These are phyloP conservation scores for Sporisorium graminicola DNA, from an alignment of 1,284 basidiomycete species.

Conservation along the genomic window DNA sequence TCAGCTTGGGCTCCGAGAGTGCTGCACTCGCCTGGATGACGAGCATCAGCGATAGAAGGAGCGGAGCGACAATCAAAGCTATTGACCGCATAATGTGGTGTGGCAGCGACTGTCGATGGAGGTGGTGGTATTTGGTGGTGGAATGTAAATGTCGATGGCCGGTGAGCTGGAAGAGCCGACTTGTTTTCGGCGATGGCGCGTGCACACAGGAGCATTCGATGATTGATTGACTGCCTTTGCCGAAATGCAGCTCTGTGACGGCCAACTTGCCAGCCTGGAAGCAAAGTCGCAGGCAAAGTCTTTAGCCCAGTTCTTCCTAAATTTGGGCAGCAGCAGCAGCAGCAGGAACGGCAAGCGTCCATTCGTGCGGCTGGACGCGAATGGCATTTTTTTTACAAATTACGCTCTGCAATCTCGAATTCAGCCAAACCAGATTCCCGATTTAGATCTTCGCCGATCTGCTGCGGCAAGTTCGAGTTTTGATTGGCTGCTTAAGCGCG, in stretches of 20 bases:
- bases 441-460: constrained; percentile 1
- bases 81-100: constrained; percentile 32
- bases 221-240: no score
- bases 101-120: background rate
- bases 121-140: background rate
- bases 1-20: constrained; percentile 39
- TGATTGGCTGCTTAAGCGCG: constrained; percentile 18
- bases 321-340: background rate
- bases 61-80: constrained; percentile 3
- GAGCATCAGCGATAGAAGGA: constrained; percentile 23
- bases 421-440: constrained; percentile 10
- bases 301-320: constrained; percentile 12
- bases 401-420: background rate
- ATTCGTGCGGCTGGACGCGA: constrained; percentile 5
- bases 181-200: constrained; percentile 28
- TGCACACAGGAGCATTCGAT: constrained; percentile 27
- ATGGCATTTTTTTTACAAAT: background rate
- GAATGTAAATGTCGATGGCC: no score
- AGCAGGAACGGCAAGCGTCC: background rate
- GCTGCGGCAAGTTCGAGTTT: constrained; percentile 50
- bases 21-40: constrained; percentile 30
- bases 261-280: constrained; percentile 25
- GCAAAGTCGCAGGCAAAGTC: background rate
- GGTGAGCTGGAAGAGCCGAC: background rate
- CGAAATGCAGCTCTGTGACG: background rate